A percentile compares a stretch with the other conserved stretches of the same genome.
Conservation (phyloP, 106 monocot genomes). For the Xerophyta viscosa region DNA sequence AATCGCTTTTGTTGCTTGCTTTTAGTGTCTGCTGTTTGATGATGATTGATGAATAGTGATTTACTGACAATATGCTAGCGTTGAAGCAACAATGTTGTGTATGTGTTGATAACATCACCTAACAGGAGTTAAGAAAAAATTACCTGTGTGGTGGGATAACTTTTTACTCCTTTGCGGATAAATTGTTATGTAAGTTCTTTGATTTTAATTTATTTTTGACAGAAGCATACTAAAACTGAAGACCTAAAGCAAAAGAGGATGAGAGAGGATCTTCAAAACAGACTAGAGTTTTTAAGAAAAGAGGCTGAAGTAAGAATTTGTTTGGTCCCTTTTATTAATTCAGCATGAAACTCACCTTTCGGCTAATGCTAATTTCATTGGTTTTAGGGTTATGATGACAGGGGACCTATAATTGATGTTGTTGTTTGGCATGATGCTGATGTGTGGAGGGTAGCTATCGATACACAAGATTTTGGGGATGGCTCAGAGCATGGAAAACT, state of each 20-base stretch:
- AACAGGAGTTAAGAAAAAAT: too few species aligned
- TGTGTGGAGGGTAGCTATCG: conserved; percentile 91
- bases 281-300: conserved; percentile 80
- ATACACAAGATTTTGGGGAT: conserved; percentile 74
- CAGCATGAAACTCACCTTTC: too few species aligned
- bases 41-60: too few species aligned
- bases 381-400: conserved; percentile 89
- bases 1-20: too few species aligned
- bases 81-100: too few species aligned
- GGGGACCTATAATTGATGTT: conserved; percentile 80
- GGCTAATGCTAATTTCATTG: conserved; percentile 5
- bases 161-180: too few species aligned
- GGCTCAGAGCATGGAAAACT: conserved; percentile 54
- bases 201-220: conserved; percentile 12
- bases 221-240: conserved; percentile 70
- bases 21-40: too few species aligned
- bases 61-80: too few species aligned
- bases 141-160: too few species aligned
- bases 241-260: conserved; percentile 50
- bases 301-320: conserved; percentile 54
- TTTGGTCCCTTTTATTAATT: too few species aligned
- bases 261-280: conserved; percentile 79
- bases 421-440: conserved; percentile 94
- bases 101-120: too few species aligned
- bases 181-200: background rate